Evolutionary conservation across 1,284 basidiomycete genomes (phyloP), one percentile per base, ranked within the genome.

Genomic region (Apiotrichum siamense): DNA sequence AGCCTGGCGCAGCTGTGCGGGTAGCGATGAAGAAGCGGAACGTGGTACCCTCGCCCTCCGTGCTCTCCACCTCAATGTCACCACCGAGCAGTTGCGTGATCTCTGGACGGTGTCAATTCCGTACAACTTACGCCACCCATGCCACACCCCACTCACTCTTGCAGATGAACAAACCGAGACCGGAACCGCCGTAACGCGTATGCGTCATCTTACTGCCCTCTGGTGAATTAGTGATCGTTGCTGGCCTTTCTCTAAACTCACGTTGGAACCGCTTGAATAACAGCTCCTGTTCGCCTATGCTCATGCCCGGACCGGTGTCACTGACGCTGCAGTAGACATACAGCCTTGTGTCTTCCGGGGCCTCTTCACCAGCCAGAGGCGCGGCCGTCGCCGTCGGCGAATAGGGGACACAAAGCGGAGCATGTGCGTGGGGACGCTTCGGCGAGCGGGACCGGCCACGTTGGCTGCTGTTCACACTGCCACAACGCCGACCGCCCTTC

Each of bases 21-120:
- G 33, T 35, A 7, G 33, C 59, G 59, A 76, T 69, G 58, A 68
- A 75, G 63, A 76, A 76, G 13, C 71, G 66, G 66, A 76, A 76
- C 10, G 63, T 59, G 41, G 36, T 54, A 15, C 72, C 72, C 26
- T 64, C 48, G 3, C 70, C 71, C 1, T 69, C 49, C 36, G 63
- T 49, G 32, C 61, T 64, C 15, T 61, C 44, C 13, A 73, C 68
- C 47, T 69, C 68, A 45, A 74, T 73, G 7, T 66, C 53, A 9
- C 72, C 72, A 11, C 67, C 65, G 23, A 69, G 61, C 11, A 72
- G 51, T 50, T 73, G 69, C 15, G 67, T 66, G 44, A 72, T 70
- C 60, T 62, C 63, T 45, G 29, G 10, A n/a, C 12, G 20, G 9
- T 7, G 17, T 32, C n/a, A 25, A 20, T 13, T 15, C 18, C 17